Base-by-base conservation (phyloP, 768 basidiomycete genomes). In the Porphyrellus cyaneotinctus region DNA sequence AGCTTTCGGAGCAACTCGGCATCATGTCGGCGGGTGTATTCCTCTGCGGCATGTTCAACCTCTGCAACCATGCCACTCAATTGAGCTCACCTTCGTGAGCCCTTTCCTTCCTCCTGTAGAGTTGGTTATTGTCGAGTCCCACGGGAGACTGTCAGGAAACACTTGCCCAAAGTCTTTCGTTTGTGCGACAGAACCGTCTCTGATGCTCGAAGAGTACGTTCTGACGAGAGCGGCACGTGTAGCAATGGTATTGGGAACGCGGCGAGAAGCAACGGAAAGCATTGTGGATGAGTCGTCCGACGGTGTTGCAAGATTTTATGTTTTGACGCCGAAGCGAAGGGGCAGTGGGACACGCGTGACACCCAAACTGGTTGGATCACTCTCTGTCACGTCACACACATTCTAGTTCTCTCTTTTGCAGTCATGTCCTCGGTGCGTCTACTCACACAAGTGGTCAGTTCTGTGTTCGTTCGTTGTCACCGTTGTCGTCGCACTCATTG, bases 41-140 rank as follows among this genome's bases (percentile, higher is more conserved):
- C 78, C 52, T 87, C 87, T 89, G 58, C 32, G 43, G 20, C 47
- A 18, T 18, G 54, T 60, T 15, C 61, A n/a, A 31, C 47, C 8
- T 8, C 20, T 37, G 6, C 6, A 15, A 6, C 12, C 20, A 30
- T 47, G 15, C 23, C n/a, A 22, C 9, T 15, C n/a, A 14, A 12
- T 65, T 52, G 22, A 61, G 31, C 53, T 39, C 15, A 75, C 80
- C 76, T 71, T 89, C 87, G 47, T 86, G 79, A 18, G 86, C 87
- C 64, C 78, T 83, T 68, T 88, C 87, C 69, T 81, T 88, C 70
- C 82, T 81, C 62, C 87, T 89, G 66, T n/a, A 23, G 12, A 22
- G 7, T 10, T 14, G 44, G 28, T 64, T 22, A 49, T 26, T 22
- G 15, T 31, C 31, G 11, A 33, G 15, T 4, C 11, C 6, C 6